Conservation (phyloP, 371 early-diverging fungal species). For the Apophysomyces sp. region DNA sequence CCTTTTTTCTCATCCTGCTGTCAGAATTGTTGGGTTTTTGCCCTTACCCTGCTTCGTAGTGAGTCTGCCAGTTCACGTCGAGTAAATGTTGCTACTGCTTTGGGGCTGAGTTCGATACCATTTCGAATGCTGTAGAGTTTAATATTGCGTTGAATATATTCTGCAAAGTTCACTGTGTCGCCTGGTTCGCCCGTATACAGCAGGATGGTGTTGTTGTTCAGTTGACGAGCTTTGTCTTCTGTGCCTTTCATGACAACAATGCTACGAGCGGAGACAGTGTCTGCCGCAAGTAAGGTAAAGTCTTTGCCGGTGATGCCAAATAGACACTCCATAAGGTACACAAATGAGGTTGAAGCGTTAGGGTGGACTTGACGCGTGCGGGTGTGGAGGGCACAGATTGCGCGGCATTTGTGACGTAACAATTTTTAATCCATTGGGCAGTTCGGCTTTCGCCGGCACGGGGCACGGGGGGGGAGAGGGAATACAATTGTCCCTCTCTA, state of each 20-base stretch:
- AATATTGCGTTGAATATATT: conserved; percentile 93
- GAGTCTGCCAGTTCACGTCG: conserved; percentile 86
- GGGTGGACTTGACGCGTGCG: not conserved
- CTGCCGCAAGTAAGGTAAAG: conserved; percentile 88
- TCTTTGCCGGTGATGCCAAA: conserved; percentile 95
- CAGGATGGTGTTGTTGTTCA: conserved; percentile 83
- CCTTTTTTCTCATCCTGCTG: not conserved
- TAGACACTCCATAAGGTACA: conserved; percentile 78
- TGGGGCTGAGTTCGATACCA: conserved; percentile 78
- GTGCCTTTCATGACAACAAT: conserved; percentile 92
- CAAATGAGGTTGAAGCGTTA: not conserved
- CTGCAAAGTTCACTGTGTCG: conserved; percentile 93
- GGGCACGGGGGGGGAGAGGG: not conserved
- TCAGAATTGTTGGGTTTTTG: not conserved
- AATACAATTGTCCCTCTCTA: not conserved
- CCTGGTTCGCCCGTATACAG: conserved; percentile 92
- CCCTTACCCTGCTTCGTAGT: conserved; percentile 81
- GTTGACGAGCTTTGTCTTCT: conserved; percentile 85
- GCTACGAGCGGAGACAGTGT: conserved; percentile 77
- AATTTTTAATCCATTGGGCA: not conserved
- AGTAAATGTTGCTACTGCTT: conserved; percentile 83
- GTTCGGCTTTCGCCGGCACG: too few relatives aligned
- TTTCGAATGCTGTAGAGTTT: conserved; percentile 89
- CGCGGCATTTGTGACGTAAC: not conserved
- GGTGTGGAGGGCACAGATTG: not conserved